Conservation (phyloP, 2,329 filamentous ascomycete genomes). For the Cryphonectria japonica region DNA sequence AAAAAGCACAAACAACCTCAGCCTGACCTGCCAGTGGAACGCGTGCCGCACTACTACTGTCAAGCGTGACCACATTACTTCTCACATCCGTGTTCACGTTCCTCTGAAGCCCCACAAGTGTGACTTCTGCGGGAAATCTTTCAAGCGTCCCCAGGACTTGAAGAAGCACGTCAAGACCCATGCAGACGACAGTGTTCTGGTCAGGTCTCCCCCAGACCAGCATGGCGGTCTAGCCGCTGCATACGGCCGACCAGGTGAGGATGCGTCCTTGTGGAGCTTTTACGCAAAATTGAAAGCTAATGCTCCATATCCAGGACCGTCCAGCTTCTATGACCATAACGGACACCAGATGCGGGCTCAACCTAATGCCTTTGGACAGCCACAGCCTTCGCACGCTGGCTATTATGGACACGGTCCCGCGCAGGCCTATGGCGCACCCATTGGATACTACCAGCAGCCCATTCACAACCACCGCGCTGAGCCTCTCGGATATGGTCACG, state of each 20-base stretch:
- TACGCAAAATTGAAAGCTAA: slow-evolving; percentile 44
- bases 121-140: slow-evolving; percentile 97
- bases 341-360: slow-evolving; percentile 62
- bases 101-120: slow-evolving; percentile 99
- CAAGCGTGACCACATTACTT: slow-evolving; percentile 99
- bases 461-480: slow-evolving; percentile 58
- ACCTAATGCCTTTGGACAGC: slow-evolving; percentile 54
- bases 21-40: slow-evolving; percentile 96
- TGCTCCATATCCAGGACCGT: slow-evolving; percentile 49
- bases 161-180: slow-evolving; percentile 99
- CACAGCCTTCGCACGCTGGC: slow-evolving; percentile 56
- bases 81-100: slow-evolving; percentile 98
- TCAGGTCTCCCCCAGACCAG: slow-evolving; percentile 56
- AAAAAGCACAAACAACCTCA: slow-evolving; percentile 99
- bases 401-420: slow-evolving; percentile 64
- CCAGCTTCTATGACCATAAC: slow-evolving; percentile 68
- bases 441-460: slow-evolving; percentile 73
- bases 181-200: slow-evolving; percentile 86
- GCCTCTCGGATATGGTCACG: slow-evolving; percentile 65
- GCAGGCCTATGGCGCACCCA: slow-evolving; percentile 51
- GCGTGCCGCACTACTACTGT: slow-evolving; percentile 95
- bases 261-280: slow-evolving; percentile 38
- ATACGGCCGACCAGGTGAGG: slow-evolving; percentile 60
- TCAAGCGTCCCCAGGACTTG: slow-evolving; percentile 97
- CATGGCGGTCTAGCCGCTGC: slow-evolving; percentile 53